A percentile compares a stretch with the other conserved stretches of the same genome.
Evolutionary conservation across 257 asterid species (phyloP).

Genomic region (Gardenia jasminoides): DNA sequence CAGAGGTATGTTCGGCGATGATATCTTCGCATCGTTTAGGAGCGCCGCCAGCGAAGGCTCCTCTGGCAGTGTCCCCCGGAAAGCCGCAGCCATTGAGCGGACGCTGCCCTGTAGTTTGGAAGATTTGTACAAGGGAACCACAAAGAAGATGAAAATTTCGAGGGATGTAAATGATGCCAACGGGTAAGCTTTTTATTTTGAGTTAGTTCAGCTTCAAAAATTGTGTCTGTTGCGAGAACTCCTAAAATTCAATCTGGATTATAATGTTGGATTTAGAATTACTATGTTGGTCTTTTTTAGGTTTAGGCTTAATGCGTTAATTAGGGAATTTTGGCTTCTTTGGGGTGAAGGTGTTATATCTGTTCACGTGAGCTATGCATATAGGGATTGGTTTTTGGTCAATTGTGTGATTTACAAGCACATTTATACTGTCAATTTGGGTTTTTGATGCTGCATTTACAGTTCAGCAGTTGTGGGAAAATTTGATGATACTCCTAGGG

Average conservation of each 20-base stretch:
- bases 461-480: neutral
- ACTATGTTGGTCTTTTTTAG: neutral
- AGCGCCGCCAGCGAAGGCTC: conserved; percentile 42
- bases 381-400: neutral
- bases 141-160: conserved; percentile 76
- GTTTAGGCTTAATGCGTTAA: neutral
- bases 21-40: conserved; percentile 44
- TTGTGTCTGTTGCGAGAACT: neutral
- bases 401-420: neutral
- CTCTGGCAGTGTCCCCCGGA: conserved; percentile 30
- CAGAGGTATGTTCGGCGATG: conserved; percentile 51
- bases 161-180: conserved; percentile 52
- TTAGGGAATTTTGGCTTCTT: neutral
- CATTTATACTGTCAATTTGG: neutral
- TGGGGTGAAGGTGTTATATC: neutral
- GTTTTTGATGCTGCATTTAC: neutral
- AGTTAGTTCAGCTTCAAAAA: neutral
- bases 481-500: neutral
- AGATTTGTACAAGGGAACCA: conserved; percentile 68
- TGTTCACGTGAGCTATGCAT: neutral
- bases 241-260: neutral
- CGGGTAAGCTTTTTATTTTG: conserved; percentile 36
- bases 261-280: neutral
- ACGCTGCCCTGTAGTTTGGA: conserved; percentile 62
- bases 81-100: conserved; percentile 58